phyloP scores from a whole-genome alignment of 2,329 filamentous ascomycete species.

The Beauveria bassiana region DNA sequence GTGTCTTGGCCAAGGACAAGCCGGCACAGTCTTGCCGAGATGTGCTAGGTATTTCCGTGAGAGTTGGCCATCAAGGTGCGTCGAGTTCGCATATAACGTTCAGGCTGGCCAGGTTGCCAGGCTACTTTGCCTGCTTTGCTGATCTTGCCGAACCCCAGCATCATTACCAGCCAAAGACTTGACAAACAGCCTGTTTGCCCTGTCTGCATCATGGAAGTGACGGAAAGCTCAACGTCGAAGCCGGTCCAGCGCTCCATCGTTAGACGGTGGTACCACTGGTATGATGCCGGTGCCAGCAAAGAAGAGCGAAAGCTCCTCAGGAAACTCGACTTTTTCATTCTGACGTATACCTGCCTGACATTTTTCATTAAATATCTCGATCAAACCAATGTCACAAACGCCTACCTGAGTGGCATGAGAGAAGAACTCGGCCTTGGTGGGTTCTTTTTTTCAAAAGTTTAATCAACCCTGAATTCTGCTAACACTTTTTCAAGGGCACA shows the following conservation, averaged over 20 bases:
- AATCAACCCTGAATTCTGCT: background rate
- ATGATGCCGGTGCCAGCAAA: constrained; percentile 30
- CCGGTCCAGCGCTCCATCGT: background rate
- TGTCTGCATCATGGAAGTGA: background rate
- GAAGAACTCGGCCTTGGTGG: constrained; percentile 37
- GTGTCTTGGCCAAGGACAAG: background rate
- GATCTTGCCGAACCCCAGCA: background rate
- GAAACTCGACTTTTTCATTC: constrained; percentile 43
- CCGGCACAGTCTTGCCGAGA: background rate
- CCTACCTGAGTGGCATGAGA: constrained; percentile 40
- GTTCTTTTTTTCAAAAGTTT: background rate
- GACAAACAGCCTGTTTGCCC: too few relatives aligned
- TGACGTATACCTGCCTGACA: constrained; percentile 32
- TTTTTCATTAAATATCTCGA: constrained; percentile 40
- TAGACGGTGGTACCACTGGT: constrained; percentile 32
- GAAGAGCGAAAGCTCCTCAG: constrained; percentile 37
- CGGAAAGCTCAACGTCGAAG: background rate
- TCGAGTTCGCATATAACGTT: background rate
- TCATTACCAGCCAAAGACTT: too few relatives aligned
- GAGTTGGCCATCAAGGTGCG: background rate
- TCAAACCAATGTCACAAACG: constrained; percentile 38
- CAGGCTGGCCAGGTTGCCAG: background rate
- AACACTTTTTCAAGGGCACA: constrained; percentile 1
- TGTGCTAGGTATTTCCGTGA: background rate
- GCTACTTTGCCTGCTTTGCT: background rate